These are phyloP conservation scores for Aspergillus affinis DNA, from an alignment of 495 filamentous ascomycete genomes.

Conservation along the genomic window DNA sequence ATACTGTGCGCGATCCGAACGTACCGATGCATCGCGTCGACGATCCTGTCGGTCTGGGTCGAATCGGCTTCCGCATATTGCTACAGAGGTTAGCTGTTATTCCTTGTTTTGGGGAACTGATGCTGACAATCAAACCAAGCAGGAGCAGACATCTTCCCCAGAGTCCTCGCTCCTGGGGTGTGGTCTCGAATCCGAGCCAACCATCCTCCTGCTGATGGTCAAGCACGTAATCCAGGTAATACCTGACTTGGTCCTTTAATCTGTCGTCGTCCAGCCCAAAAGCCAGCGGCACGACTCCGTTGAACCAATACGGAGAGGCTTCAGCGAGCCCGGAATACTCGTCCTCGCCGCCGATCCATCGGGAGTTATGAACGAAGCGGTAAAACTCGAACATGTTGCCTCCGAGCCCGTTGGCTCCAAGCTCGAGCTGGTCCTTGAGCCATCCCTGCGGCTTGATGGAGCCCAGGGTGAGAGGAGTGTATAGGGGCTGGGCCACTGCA, in stretches of 20 bases:
- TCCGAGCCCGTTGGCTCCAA: slow-evolving; percentile 55
- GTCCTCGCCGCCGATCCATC: slow-evolving; percentile 54
- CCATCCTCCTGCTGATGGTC: slow-evolving; percentile 54
- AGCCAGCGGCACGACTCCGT: slow-evolving; percentile 64
- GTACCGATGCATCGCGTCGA: slow-evolving; percentile 26
- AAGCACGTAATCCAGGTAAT: slow-evolving; percentile 50
- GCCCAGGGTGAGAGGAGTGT: slow-evolving; percentile 52
- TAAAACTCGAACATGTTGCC: slow-evolving; percentile 63
- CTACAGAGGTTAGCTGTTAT: neutral
- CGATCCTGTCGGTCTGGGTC: neutral
- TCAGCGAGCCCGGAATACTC: slow-evolving; percentile 63
- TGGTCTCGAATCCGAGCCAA: slow-evolving; percentile 61
- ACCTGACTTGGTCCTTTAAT: slow-evolving; percentile 54
- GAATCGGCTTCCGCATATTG: slow-evolving; percentile 12
- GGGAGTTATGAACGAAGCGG: slow-evolving; percentile 51
- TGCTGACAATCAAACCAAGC: slow-evolving; percentile 1
- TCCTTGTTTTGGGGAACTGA: neutral
- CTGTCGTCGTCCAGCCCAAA: slow-evolving; percentile 53
- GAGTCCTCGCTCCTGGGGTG: slow-evolving; percentile 41
- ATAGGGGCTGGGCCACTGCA: neutral
- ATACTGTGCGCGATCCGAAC: slow-evolving; percentile 35
- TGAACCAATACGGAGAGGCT: slow-evolving; percentile 65
- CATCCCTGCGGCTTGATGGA: slow-evolving; percentile 59
- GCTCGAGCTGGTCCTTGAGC: slow-evolving; percentile 55
- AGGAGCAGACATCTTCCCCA: slow-evolving; percentile 45